A percentile compares a stretch with the other conserved stretches of the same genome.
Conservation (phyloP, 225 moss, liverwort and hornwort species). For the Pseudisothecium myosuroides region DNA sequence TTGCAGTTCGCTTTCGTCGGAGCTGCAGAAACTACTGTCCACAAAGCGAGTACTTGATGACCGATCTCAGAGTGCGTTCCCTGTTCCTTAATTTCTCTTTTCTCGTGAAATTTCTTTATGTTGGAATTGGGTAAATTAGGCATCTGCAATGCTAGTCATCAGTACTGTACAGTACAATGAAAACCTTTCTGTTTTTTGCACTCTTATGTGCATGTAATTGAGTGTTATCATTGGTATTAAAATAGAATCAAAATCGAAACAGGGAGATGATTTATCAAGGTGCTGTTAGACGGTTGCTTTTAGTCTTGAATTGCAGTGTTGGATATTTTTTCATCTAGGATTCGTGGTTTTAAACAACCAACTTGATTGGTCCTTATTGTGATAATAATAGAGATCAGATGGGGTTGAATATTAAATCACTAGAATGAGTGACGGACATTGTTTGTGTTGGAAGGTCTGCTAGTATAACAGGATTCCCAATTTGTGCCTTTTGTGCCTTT, state of each 20-base stretch:
- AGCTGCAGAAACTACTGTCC: slow-evolving; percentile 76
- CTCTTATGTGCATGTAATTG: not conserved
- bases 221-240: not conserved
- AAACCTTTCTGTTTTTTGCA: not conserved
- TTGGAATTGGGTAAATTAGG: not conserved
- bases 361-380: not conserved
- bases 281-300: not conserved
- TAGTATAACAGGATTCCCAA: not conserved
- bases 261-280: not conserved
- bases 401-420: not conserved
- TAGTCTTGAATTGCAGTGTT: not conserved
- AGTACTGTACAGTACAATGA: no score
- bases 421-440: not conserved
- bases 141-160: not conserved
- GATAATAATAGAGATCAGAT: not conserved
- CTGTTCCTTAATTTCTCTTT: not conserved
- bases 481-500: not conserved
- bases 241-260: not conserved
- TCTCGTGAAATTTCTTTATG: not conserved
- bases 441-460: not conserved
- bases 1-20: slow-evolving; percentile 90
- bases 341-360: not conserved
- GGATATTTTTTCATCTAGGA: not conserved
- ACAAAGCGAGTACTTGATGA: slow-evolving; percentile 96
- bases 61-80: slow-evolving; percentile 66